Conservation (phyloP, 1,139 yeast species). For the Yamadazyma friedrichii region DNA sequence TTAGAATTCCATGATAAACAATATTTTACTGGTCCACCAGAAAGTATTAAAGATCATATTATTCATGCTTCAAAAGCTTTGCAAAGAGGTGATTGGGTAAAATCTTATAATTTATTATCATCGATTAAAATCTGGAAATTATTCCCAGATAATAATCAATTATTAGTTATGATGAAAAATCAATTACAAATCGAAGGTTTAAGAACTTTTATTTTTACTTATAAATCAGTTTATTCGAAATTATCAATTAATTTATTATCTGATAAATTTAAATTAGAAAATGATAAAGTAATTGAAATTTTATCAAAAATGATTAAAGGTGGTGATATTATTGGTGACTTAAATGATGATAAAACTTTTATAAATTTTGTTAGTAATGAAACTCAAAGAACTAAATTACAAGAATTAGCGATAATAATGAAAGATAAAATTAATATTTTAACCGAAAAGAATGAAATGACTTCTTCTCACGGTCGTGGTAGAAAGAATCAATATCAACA, state of each 20-base stretch:
- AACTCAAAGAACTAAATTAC: slow-evolving; percentile 80
- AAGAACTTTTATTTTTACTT: slow-evolving; percentile 85
- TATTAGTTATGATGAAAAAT: slow-evolving; percentile 67
- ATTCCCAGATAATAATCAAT: slow-evolving; percentile 64
- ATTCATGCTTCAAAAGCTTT: slow-evolving; percentile 91
- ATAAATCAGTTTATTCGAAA: slow-evolving; percentile 72
- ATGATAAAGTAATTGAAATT: slow-evolving; percentile 56
- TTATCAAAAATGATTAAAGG: slow-evolving; percentile 73
- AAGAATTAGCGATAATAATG: slow-evolving; percentile 82
- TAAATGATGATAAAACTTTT: slow-evolving; percentile 59
- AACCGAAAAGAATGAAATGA: slow-evolving; percentile 82
- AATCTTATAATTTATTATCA: slow-evolving; percentile 68
- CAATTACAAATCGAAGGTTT: slow-evolving; percentile 89
- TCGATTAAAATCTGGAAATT: slow-evolving; percentile 88
- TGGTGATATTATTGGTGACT: slow-evolving; percentile 67
- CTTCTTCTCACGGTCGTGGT: slow-evolving; percentile 71
- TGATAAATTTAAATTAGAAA: slow-evolving; percentile 61
- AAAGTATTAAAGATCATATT: slow-evolving; percentile 90
- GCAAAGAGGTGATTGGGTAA: slow-evolving; percentile 87
- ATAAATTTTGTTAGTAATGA: slow-evolving; percentile 64
- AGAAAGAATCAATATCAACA: slow-evolving; percentile 38
- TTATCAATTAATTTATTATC: slow-evolving; percentile 70
- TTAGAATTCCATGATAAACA: slow-evolving; percentile 94
- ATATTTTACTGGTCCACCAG: slow-evolving; percentile 97
- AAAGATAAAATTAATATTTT: slow-evolving; percentile 83